Base-by-base conservation (phyloP, 768 basidiomycete genomes). In the Lactifluus hygrophoroides region DNA sequence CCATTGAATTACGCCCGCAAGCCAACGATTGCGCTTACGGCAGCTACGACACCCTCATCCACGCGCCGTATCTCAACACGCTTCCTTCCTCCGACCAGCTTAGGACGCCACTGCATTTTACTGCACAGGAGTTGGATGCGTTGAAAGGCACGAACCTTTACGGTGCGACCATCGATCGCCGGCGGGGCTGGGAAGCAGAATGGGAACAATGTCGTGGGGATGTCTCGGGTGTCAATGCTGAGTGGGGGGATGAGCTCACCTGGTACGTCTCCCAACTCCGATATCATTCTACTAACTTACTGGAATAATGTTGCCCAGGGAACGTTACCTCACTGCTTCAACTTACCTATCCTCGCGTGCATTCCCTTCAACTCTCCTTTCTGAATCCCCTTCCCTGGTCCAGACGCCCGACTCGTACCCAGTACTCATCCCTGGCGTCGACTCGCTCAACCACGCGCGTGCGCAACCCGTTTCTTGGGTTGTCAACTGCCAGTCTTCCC, bases 291-390 rank as follows among this genome's bases (percentile, higher is more conserved):
- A 56, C 5, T 25, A 17, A 28, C 51, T 30, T 55, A 11, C n/a
- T n/a, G n/a, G n/a, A n/a, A 34, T 43, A 25, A 34, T 8, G 19
- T 28, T 35, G 5, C 19, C 17, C 54, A 94, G 92, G 88, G 79
- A 85, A 25, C 68, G 71, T 25, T 94, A 89, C 68, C 73, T 90
- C 2, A 78, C 80, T 0, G 83, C 88, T 1, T 75, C 85, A 6
- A 92, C 88, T 0, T 84, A 90, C 67, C 74, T 92, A 37, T 90
- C 90, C 1, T 94, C 94, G 1, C 82, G 94, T 51, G 88, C 92
- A 0, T 97, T 96, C 66, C 90, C 94, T 0, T 96, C 94, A 0
- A 82, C 83, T 7, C 72, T 97, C 21, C 77, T 96, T 28, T 82
- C 82, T 5, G 66, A 69, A 19, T 76, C 65, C 0, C 82, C 86